These are phyloP conservation scores for Fomitopsis schrenkii DNA, from an alignment of 1,284 basidiomycete species.

Conservation along the genomic window DNA sequence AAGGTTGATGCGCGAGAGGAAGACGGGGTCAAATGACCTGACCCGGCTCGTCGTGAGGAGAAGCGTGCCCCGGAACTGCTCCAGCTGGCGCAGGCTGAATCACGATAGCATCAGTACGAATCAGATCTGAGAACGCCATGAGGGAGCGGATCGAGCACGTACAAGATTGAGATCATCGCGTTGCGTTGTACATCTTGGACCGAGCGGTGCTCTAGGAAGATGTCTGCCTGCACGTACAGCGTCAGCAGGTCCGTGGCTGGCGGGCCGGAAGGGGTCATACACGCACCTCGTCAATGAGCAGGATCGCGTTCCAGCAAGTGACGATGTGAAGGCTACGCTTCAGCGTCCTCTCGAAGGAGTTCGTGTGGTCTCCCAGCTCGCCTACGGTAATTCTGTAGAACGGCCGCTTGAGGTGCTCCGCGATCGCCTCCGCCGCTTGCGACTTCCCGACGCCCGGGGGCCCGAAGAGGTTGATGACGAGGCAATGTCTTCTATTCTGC, in stretches of 20 bases:
- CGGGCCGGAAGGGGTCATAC: neutral
- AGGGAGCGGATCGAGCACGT: neutral
- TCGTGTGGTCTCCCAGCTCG: slow-evolving; percentile 50
- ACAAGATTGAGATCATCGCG: slow-evolving; percentile 61
- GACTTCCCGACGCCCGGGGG: slow-evolving; percentile 56
- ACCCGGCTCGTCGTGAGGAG: slow-evolving; percentile 68
- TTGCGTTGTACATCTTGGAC: slow-evolving; percentile 57
- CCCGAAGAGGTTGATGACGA: slow-evolving; percentile 58
- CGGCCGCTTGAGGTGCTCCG: slow-evolving; percentile 54
- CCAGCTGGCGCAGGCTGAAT: slow-evolving; percentile 45
- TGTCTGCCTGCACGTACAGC: slow-evolving; percentile 19
- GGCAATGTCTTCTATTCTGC: slow-evolving; percentile 56
- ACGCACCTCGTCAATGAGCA: slow-evolving; percentile 52
- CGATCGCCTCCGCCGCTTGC: slow-evolving; percentile 53
- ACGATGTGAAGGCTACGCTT: slow-evolving; percentile 38
- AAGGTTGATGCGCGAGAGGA: slow-evolving; percentile 65
- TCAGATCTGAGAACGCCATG: neutral
- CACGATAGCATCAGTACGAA: neutral
- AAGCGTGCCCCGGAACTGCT: slow-evolving; percentile 62
- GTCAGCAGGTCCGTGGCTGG: neutral
- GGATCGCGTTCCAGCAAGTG: slow-evolving; percentile 59
- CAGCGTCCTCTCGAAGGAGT: slow-evolving; percentile 21
- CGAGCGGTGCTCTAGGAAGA: slow-evolving; percentile 63
- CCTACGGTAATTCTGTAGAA: slow-evolving; percentile 57
- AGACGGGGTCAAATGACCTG: slow-evolving; percentile 61